Conservation (phyloP, 2,329 filamentous ascomycete species). For the Colletotrichum cordylinicola region DNA sequence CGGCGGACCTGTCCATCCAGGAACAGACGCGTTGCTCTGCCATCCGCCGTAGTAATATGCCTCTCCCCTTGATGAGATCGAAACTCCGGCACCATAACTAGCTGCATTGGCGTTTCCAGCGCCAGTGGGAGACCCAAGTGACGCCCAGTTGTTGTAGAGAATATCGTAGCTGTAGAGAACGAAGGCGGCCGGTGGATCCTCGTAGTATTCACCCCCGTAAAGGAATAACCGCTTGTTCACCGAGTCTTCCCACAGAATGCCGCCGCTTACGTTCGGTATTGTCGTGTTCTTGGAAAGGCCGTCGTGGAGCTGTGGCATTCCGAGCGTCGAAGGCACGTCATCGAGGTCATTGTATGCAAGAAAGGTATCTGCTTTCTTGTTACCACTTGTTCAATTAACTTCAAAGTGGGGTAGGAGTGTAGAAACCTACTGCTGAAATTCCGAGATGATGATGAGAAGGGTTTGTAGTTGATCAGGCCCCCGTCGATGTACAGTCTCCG, state of each 20-base stretch:
- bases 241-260: neutral
- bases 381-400: neutral
- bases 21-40: neutral
- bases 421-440: neutral
- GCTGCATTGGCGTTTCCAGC: neutral
- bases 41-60: neutral
- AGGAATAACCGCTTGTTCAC: neutral
- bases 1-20: neutral
- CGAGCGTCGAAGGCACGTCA: neutral
- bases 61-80: neutral
- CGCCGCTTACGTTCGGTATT: neutral
- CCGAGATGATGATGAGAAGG: neutral
- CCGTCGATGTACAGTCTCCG: neutral
- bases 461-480: neutral
- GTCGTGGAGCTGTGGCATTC: neutral
- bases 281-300: neutral
- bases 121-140: neutral
- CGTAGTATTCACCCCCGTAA: neutral
- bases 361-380: neutral
- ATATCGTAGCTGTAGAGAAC: neutral
- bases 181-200: neutral
- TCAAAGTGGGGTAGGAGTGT: accelerated
- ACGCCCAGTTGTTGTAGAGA: neutral
- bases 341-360: neutral
- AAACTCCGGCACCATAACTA: neutral